phyloP scores from a whole-genome alignment of 1,139 yeast genomes.

The Candida smagusa region DNA sequence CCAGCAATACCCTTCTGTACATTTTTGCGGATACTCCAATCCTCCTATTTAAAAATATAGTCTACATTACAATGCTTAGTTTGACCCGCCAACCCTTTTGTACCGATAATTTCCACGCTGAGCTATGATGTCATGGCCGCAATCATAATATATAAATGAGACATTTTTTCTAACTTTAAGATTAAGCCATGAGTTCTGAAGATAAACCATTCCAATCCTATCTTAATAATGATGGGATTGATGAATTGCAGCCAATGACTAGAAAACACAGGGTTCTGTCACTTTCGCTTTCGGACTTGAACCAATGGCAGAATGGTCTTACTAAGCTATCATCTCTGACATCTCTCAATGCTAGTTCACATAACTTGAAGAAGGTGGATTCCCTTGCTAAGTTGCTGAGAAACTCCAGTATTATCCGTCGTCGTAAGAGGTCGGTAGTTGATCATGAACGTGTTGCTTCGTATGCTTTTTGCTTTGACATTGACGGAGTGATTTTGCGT shows the following conservation, averaged over 20 bases:
- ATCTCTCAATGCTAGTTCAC: conserved; percentile 36
- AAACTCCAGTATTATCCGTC: conserved; percentile 48
- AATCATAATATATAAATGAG: conserved; percentile 1
- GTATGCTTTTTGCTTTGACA: conserved; percentile 84
- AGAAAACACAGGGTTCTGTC: conserved; percentile 70
- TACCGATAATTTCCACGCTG: too few relatives aligned
- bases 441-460: conserved; percentile 74
- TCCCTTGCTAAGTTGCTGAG: conserved; percentile 51
- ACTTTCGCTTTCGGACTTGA: conserved; percentile 65
- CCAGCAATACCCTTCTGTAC: too few relatives aligned
- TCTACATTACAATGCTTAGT: too few relatives aligned
- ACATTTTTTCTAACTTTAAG: not conserved
- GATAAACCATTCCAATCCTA: conserved; percentile 40
- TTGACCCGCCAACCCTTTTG: too few relatives aligned
- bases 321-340: conserved; percentile 45
- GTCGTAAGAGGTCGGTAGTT: conserved; percentile 50
- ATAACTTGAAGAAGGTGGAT: conserved; percentile 46
- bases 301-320: conserved; percentile 53
- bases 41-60: too few relatives aligned
- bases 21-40: too few relatives aligned
- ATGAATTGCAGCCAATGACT: conserved; percentile 56
- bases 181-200: conserved; percentile 5
- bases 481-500: conserved; percentile 77
- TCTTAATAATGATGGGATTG: conserved; percentile 70
- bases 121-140: conserved; percentile 1